Conservation (phyloP, 495 filamentous ascomycete genomes). For the Cercophora sp. region DNA sequence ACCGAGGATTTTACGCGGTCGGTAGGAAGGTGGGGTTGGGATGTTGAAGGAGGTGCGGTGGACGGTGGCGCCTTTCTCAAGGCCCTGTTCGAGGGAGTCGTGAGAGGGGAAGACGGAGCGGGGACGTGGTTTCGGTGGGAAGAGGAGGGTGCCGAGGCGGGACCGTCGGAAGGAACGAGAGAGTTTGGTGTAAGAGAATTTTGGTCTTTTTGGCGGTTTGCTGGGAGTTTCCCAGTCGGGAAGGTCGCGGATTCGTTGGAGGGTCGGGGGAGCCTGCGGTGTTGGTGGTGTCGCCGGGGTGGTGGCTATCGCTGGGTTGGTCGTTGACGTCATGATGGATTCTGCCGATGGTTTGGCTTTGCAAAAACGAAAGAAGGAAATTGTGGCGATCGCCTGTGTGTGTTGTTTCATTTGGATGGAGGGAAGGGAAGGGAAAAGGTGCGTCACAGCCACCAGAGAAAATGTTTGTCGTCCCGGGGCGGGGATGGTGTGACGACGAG, state of each 20-base stretch:
- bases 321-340: not conserved
- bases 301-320: not conserved
- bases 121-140: not conserved
- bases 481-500: constrained; percentile 1
- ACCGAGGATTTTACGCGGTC: not conserved
- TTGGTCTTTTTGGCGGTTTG: constrained; percentile 30
- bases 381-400: no score
- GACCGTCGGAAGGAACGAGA: not conserved
- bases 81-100: constrained; percentile 24
- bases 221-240: constrained; percentile 39
- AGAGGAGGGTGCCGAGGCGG: constrained; percentile 4
- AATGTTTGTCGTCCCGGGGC: constrained; percentile 1
- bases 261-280: not conserved
- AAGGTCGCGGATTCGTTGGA: constrained; percentile 21
- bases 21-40: not conserved
- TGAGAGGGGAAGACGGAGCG: not conserved
- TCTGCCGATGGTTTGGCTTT: not conserved
- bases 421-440: not conserved
- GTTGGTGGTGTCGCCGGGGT: not conserved
- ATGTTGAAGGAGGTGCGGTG: no score
- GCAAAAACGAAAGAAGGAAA: not conserved
- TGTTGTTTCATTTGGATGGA: no score
- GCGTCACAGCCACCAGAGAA: constrained; percentile 1
- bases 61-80: constrained; percentile 10
- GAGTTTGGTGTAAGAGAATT: constrained; percentile 3